These are phyloP conservation scores for Brassica carinata DNA, from an alignment of 345 rosid genomes.

Conservation along the genomic window DNA sequence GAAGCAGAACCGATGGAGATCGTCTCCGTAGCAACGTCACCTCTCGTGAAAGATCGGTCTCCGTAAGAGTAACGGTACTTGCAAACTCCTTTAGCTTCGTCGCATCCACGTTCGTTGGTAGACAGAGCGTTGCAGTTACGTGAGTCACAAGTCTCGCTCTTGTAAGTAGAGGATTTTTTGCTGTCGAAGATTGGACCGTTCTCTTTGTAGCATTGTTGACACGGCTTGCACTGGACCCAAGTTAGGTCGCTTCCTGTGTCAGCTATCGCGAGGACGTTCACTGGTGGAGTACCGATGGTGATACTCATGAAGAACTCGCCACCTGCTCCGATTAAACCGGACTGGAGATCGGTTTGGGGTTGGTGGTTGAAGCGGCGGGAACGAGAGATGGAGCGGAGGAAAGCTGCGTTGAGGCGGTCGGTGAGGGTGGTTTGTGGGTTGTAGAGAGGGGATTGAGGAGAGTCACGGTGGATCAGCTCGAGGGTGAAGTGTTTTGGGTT, in stretches of 20 bases:
- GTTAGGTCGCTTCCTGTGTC: constrained; percentile 71
- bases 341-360: constrained; percentile 36
- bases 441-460: constrained; percentile 55
- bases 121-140: constrained; percentile 40
- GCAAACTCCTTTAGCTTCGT: constrained; percentile 23
- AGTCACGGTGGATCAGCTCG: constrained; percentile 60
- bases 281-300: constrained; percentile 57
- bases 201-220: constrained; percentile 56
- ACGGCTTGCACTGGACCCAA: constrained; percentile 69
- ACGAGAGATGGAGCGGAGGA: constrained; percentile 55
- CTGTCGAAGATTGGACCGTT: constrained; percentile 53
- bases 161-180: constrained; percentile 46
- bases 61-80: constrained; percentile 44
- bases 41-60: constrained; percentile 44
- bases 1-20: constrained; percentile 47
- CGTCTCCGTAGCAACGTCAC: constrained; percentile 52
- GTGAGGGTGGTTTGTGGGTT: constrained; percentile 37
- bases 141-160: constrained; percentile 43
- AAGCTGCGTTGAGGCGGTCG: constrained; percentile 46
- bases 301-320: constrained; percentile 65
- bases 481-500: constrained; percentile 37
- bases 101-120: constrained; percentile 23
- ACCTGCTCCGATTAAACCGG: constrained; percentile 40
- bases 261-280: constrained; percentile 45
- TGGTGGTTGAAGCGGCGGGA: constrained; percentile 32